Base-by-base conservation (phyloP, 371 early-diverging fungal genomes). In the Paraphysoderma sedebokerense region DNA sequence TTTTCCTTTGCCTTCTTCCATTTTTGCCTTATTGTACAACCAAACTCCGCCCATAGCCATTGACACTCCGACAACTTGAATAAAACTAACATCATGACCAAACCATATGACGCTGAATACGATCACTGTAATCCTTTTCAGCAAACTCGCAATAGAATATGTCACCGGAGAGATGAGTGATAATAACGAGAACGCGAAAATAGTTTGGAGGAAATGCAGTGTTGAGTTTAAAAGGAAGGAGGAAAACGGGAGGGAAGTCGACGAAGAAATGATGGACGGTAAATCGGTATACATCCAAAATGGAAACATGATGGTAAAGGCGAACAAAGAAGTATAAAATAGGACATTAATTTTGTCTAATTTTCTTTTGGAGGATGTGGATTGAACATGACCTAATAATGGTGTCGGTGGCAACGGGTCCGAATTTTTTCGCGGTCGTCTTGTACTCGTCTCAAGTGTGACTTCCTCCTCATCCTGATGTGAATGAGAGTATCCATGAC, bases 61-160 rank as follows among this genome's bases (percentile, higher is more conserved):
- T 13, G 66, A 38, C 34, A 92, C 80, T 29, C 92, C 92, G 32
- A 76, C 46, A 19, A 67, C 70, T 56, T 92, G 88, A 0, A 69
- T 54, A 0, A 61, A 33, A 8, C 68, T 62, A 2, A 85, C 72
- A 5, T 67, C 64, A 52, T 89, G 86, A 23, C 78, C 78, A 60
- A 87, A 87, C 72, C 82, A 92, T 5, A 87, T 32, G 34, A 92
- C 84, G 47, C 76, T 72, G 44, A 82, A 80, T 29, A 76, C 76
- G 57, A 92, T 89, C 30, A 92, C 89, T 50, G 86, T 74, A 36
- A 92, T 84, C 28, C 92, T 76, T 63, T 92, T 92, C 49, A 87
- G 62, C 47, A 92, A 67, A 9, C 82, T 80, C 6, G 83, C 79
- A 49, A 92, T 84, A 9, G 84, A 82, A 59, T 87, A 92, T 0